Base-by-base conservation (phyloP, 2,329 filamentous ascomycete species). In the Phyllosticta capitalensis region DNA sequence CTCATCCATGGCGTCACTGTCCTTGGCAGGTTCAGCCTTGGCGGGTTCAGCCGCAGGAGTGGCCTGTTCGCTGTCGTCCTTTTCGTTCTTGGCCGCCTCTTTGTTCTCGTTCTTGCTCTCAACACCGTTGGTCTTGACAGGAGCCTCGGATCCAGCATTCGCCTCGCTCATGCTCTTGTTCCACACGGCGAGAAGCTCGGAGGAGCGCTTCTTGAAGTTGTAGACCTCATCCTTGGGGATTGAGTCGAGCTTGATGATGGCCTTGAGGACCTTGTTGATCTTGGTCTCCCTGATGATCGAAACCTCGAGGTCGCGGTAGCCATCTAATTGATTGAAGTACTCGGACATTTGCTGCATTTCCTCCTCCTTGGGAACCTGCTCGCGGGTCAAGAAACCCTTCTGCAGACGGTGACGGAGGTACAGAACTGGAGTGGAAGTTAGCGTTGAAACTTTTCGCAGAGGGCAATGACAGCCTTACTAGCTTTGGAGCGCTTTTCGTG, bases 201-300 rank as follows among this genome's bases (percentile, higher is more conserved):
- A 82, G 38, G 90, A 92, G 56, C 94, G 87, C 64, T 85, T 79
- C 78, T 94, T 95, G 83, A 99, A 96, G 59, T 88, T 78, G 73
- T 87, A 95, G 65, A 95, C 89, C 38, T 92, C 89, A 64, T 99
- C 94, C 62, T 86, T 87, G 5, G 92, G 92, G 65, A 99, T 95
- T 3, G 81, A 81, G 51, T 86, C 82, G 9, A 99, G 80, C 78
- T 96, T 96, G 67, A 96, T 79, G 65, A 99, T 94, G 4, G 88
- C 91, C 78, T 95, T 96, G 60, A 99, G 81, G 10, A 99, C 92
- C 78, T 99, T 99, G 83, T 97, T 92, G 75, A 99, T 96, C 81
- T 97, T 99, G 63, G 94, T 99, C 14, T 78, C 80, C 64, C 89
- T 85, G 68, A 97, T 96, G 67, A 96, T 94, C 65, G 85, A 85